Evolutionary conservation across 2,329 filamentous ascomycete genomes (phyloP).

Genomic region (Trichoderma asperellum): DNA sequence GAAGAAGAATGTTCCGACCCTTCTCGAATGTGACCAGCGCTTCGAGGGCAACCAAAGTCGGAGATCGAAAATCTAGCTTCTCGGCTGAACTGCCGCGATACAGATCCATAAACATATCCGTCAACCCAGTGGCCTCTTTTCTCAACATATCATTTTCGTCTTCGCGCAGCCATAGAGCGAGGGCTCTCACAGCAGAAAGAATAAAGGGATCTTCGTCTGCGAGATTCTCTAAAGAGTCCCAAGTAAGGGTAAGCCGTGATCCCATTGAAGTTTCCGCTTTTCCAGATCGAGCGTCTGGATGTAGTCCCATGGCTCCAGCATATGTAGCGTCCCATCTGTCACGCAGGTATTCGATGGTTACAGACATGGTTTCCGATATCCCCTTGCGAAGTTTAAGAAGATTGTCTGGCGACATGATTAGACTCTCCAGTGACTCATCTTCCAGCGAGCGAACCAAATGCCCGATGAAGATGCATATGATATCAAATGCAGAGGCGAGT

Average conservation of each 20-base stretch:
- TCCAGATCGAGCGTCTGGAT: conserved; percentile 57
- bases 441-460: conserved; percentile 60
- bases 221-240: conserved; percentile 59
- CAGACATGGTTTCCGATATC: conserved; percentile 65
- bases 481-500: conserved; percentile 64
- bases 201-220: conserved; percentile 61
- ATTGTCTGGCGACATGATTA: conserved; percentile 59
- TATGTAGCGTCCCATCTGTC: conserved; percentile 71
- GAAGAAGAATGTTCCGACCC: conserved; percentile 53
- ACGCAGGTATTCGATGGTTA: conserved; percentile 67
- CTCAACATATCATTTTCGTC: conserved; percentile 65
- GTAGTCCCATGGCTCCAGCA: conserved; percentile 64
- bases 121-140: conserved; percentile 60
- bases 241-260: conserved; percentile 55
- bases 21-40: conserved; percentile 56
- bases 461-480: conserved; percentile 64
- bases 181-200: conserved; percentile 58
- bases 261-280: conserved; percentile 51
- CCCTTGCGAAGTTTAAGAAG: conserved; percentile 64
- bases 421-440: conserved; percentile 46
- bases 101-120: conserved; percentile 66
- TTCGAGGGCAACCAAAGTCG: conserved; percentile 63
- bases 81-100: conserved; percentile 50
- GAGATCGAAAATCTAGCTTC: conserved; percentile 58
- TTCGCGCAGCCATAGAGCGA: conserved; percentile 70